phyloP scores from a whole-genome alignment of 2,329 filamentous ascomycete genomes.

The Colletotrichum sidae region DNA sequence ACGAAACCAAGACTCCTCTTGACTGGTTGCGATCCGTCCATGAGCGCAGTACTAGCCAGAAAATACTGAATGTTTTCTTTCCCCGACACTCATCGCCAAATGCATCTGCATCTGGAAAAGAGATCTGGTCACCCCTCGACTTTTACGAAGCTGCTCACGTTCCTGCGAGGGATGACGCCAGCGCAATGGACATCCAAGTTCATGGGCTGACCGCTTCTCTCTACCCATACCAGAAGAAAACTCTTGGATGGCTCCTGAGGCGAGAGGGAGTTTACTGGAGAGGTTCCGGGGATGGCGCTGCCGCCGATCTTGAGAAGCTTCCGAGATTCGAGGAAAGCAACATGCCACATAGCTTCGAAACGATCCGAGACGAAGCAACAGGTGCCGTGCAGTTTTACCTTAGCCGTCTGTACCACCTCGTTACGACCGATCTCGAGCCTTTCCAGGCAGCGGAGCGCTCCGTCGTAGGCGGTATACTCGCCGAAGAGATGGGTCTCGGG shows the following conservation, averaged over 20 bases:
- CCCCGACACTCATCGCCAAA: slow-evolving; percentile 43
- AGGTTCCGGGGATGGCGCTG: slow-evolving; percentile 33
- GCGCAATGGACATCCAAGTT: slow-evolving; percentile 53
- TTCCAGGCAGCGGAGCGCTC: slow-evolving; percentile 56
- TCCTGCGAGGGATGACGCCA: slow-evolving; percentile 59
- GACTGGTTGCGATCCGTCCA: slow-evolving; percentile 43
- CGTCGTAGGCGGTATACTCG: slow-evolving; percentile 73
- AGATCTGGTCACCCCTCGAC: slow-evolving; percentile 58
- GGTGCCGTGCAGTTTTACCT: slow-evolving; percentile 58
- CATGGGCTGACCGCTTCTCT: slow-evolving; percentile 62
- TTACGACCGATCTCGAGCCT: slow-evolving; percentile 60
- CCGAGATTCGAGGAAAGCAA: background rate
- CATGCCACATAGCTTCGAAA: slow-evolving; percentile 31
- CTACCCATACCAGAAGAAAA: slow-evolving; percentile 79
- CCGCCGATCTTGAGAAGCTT: slow-evolving; percentile 38
- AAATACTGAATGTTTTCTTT: slow-evolving; percentile 52
- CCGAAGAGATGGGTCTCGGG: slow-evolving; percentile 86
- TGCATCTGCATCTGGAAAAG: slow-evolving; percentile 25
- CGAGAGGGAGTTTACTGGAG: slow-evolving; percentile 72
- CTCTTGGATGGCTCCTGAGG: slow-evolving; percentile 76
- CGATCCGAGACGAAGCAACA: slow-evolving; percentile 7
- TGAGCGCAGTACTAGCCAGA: slow-evolving; percentile 48
- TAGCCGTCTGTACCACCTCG: slow-evolving; percentile 72
- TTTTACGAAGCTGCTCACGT: slow-evolving; percentile 80
- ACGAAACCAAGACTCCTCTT: slow-evolving; percentile 49